Base-by-base conservation (phyloP, 1,139 yeast species). In the Yamadazyma triangularis region DNA sequence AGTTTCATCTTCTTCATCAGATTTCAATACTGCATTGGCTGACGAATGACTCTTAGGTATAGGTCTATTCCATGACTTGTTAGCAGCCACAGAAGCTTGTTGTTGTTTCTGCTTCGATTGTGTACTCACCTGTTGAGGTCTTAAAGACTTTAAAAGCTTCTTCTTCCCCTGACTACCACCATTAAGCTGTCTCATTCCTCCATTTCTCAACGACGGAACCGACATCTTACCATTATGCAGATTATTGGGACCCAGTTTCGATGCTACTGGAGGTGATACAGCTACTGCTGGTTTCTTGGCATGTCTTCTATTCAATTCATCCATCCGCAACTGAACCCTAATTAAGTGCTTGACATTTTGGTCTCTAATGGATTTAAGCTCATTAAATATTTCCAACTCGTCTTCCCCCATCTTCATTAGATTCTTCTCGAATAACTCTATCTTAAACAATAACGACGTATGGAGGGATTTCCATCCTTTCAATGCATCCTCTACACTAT, bases 391-490 rank as follows among this genome's bases (percentile, higher is more conserved):
- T 18, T 51, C 50, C 13, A 54, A 40, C 38, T 74, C 80, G 28
- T 74, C 78, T 5, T 55, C 50, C 8, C 58, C 41, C 32, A 66
- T 44, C 36, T 60, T 62, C 16, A 48, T 33, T 8, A 58, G 50
- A 9, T 56, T 54, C 37, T 69, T 70, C 30, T 78, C 82, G 33
- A 80, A 66, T 10, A 60, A 44, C 23, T 79, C 83, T 26, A 79
- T 55, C 44, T 74, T 75, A 49, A 62, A 75, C 31, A 77, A 60
- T 8, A 79, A 63, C 31, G 73, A 69, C 2, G 84, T 77, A 41
- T 79, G 85, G 13, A 82, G 56, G 7, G 78, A 64, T 45, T 77
- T 79, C 89, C 89, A 82, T 3, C 88, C 88, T 42, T 71, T 73
- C 18, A 79, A 56, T 1, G 89, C 84, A 13, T 69, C 75, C 33